A percentile compares a stretch with the other conserved stretches of the same genome.
Evolutionary conservation across 1,284 basidiomycete genomes (phyloP).

Genomic region (Cerrena zonata): DNA sequence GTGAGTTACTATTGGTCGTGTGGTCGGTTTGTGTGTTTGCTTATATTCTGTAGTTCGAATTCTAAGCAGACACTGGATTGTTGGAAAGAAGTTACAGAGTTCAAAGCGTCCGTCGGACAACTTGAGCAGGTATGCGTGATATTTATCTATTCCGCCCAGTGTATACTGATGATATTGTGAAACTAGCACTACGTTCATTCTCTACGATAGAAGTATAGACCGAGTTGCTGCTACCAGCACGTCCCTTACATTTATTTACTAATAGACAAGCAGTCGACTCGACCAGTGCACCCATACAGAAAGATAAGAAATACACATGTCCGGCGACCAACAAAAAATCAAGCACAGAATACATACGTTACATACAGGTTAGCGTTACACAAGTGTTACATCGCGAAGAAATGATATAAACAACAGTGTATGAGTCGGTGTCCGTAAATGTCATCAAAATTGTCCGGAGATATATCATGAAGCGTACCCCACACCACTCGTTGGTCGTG

Average conservation of each 20-base stretch:
- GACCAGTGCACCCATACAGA: not conserved
- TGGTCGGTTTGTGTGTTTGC: not conserved
- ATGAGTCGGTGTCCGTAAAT: not conserved
- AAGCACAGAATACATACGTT: no score
- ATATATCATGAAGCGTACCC: slow-evolving; percentile 8
- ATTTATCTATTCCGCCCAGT: slow-evolving; percentile 1
- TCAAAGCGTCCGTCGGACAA: slow-evolving; percentile 63
- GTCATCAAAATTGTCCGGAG: not conserved
- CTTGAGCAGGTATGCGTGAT: slow-evolving; percentile 52
- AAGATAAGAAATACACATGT: no score
- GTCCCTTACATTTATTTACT: slow-evolving; percentile 1
- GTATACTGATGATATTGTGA: slow-evolving; percentile 11
- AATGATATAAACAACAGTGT: no score
- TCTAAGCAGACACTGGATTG: slow-evolving; percentile 62
- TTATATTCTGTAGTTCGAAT: slow-evolving; percentile 45
- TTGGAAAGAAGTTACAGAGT: slow-evolving; percentile 69
- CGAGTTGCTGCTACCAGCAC: not conserved
- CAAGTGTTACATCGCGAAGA: no score
- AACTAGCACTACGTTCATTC: slow-evolving; percentile 52
- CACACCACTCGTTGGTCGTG: slow-evolving; percentile 19
- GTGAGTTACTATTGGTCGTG: slow-evolving; percentile 37
- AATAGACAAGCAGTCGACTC: not conserved
- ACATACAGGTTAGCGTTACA: no score
- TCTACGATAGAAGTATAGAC: slow-evolving; percentile 33
- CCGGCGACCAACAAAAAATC: no score